These are phyloP conservation scores for Naematelia encephala DNA, from an alignment of 768 basidiomycete genomes.

Conservation along the genomic window DNA sequence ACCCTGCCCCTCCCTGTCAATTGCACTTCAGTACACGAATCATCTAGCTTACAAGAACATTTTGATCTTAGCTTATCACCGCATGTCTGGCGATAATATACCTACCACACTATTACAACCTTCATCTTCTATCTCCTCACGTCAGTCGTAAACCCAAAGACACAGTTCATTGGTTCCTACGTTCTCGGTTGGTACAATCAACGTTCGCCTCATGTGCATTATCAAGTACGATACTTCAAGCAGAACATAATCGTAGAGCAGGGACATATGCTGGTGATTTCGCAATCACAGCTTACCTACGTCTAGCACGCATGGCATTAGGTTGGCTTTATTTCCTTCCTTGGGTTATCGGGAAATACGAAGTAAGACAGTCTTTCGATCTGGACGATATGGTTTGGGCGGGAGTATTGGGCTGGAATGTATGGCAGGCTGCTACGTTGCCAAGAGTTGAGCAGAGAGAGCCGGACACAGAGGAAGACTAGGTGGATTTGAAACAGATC, in stretches of 20 bases:
- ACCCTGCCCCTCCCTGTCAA: neutral
- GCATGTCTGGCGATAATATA: conserved; percentile 8
- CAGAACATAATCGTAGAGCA: conserved; percentile 12
- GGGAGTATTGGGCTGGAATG: neutral
- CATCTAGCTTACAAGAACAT: no score
- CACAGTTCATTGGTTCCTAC: neutral
- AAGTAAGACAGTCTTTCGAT: conserved; percentile 7
- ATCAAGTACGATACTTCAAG: conserved; percentile 2
- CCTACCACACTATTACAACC: conserved; percentile 1
- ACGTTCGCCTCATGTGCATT: conserved; percentile 1
- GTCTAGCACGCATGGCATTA: neutral
- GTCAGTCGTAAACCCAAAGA: neutral
- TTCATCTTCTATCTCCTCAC: conserved; percentile 5
- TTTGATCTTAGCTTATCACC: conserved; percentile 2
- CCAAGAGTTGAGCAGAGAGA: conserved; percentile 14
- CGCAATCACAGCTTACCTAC: conserved; percentile 11
- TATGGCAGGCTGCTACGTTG: conserved; percentile 18
- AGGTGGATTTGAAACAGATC: neutral
- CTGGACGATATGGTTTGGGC: conserved; percentile 4
- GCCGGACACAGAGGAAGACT: neutral
- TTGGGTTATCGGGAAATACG: conserved; percentile 10
- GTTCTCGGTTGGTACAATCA: neutral
- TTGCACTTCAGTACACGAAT: no score
- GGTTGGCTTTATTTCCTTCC: conserved; percentile 10
- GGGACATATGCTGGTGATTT: conserved; percentile 19